Base-by-base conservation (phyloP, 2,329 filamentous ascomycete species). In the Colletotrichum siamense region DNA sequence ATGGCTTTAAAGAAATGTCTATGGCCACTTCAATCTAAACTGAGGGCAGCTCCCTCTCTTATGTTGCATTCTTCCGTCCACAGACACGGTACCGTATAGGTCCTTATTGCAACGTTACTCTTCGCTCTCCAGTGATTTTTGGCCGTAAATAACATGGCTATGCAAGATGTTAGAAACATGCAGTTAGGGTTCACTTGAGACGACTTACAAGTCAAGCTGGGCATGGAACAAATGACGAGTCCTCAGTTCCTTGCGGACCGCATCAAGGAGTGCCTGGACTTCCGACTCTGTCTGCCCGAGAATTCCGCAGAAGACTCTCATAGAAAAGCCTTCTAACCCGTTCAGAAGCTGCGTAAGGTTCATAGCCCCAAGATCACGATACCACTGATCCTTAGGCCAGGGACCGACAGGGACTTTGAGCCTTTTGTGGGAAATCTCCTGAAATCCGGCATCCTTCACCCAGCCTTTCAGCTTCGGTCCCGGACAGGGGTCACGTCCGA, bases 381-480 rank as follows among this genome's bases (percentile, higher is more conserved):
- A 69, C 44, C 77, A 79, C 15, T 75, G 71, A 22, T 81, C 80
- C 6, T 76, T 76, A 2, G 79, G 69, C 81, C 79, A 88, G 10
- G 77, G 78, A 0, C 84, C 85, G 2, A 86, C 79, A 0, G 86
- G 85, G 36, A 84, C 80, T 76, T 84, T 85, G 71, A 82, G 83
- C 1, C 79, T 57, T 2, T 77, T 78, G 66, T 86, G 82, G 1
- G 79, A 81, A 15, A 86, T 75, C 18, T 82, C 72, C 1, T 77
- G 64, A 70, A 88, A 89, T 0, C 87, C 87, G 2, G 81, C 80
- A 26, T 85, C 82, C 6, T 82, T 81, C 7, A 82, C 77, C 82
- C 82, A 85, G 4, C 62, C 44, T 9, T 77, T 71, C 62, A 68
- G 39, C 12, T 55, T 55, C 69, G 80, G 75, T 36, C 75, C 79